Base-by-base conservation (phyloP, 2,329 filamentous ascomycete genomes). In the Davidsoniella virescens region DNA sequence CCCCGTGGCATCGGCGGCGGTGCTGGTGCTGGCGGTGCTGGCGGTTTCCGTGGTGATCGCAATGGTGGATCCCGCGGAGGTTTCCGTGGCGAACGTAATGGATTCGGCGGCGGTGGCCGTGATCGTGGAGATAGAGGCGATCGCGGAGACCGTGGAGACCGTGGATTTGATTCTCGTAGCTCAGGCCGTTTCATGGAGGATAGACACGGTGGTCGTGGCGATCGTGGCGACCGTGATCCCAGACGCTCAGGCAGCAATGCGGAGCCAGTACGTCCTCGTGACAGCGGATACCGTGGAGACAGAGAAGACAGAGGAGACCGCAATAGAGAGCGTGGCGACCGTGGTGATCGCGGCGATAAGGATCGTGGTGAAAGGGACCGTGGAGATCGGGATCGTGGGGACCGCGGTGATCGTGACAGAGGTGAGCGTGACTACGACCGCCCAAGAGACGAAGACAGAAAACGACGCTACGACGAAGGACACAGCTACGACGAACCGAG, bases 401-500 rank as follows among this genome's bases (percentile, higher is more conserved):
- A 49, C 10, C 47, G 47, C n/a, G 49, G 41, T 7, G 51, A 53
- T 14, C 43, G 51, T 16, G 56, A 57, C 44, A 52, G 56, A 7
- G 56, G 59, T 6, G 72, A 75, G 41, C 55, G 58, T 14, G 69
- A 73, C 59, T 70, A 68, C 62, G 76, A 80, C 61, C 66, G 72
- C 56, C 71, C 70, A 51, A 67, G 71, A 55, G 73, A 77, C 48
- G 75, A 78, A 57, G 74, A 76, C 56, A 70, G 67, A 65, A 65
- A 76, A 62, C 75, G 84, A 71, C 77, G 81, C 62, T 73, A 79
- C 48, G 87, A 84, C 65, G 87, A 93, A 48, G 83, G 82, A 61
- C 80, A 80, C 62, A 75, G 77, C 56, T 82, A 88, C 67, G 87
- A 94, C 61, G 88, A 94, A 64, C 75, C 78, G 46, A 66, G 75